phyloP scores from a whole-genome alignment of 1,139 yeast genomes.

The Casaregolazyma suthepensis region DNA sequence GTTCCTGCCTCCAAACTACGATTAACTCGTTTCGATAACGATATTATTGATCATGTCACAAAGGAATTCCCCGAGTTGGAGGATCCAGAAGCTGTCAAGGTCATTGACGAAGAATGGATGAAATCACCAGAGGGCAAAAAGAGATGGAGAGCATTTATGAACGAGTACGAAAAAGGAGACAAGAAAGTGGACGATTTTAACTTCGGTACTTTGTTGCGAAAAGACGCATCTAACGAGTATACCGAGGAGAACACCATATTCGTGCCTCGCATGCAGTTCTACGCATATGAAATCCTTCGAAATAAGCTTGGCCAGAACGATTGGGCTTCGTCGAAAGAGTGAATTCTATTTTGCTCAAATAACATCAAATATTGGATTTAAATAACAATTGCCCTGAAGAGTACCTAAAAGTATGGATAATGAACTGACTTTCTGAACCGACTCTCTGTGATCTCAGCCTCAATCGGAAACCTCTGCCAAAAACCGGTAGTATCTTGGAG shows the following conservation, averaged over 20 bases:
- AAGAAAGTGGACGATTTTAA: conserved; percentile 67
- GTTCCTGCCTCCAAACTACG: conserved; percentile 74
- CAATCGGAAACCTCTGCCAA: not conserved
- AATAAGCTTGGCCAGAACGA: conserved; percentile 87
- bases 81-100: conserved; percentile 48
- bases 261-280: conserved; percentile 87
- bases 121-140: conserved; percentile 75
- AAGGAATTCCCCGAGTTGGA: conserved; percentile 79
- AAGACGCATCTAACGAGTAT: conserved; percentile 64
- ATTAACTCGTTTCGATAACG: conserved; percentile 74
- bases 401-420: not conserved
- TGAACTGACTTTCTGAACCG: not conserved
- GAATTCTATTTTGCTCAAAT: not conserved
- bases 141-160: conserved; percentile 87
- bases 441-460: not conserved
- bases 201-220: conserved; percentile 88
- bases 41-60: conserved; percentile 62
- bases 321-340: conserved; percentile 46
- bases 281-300: conserved; percentile 91
- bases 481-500: not conserved
- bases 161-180: conserved; percentile 64
- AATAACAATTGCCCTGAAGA: not conserved
- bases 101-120: conserved; percentile 71
- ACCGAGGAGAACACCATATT: conserved; percentile 80
- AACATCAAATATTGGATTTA: not conserved